Conservation (phyloP, 164 flowering plant genomes). For the Stephania yunnanensis region DNA sequence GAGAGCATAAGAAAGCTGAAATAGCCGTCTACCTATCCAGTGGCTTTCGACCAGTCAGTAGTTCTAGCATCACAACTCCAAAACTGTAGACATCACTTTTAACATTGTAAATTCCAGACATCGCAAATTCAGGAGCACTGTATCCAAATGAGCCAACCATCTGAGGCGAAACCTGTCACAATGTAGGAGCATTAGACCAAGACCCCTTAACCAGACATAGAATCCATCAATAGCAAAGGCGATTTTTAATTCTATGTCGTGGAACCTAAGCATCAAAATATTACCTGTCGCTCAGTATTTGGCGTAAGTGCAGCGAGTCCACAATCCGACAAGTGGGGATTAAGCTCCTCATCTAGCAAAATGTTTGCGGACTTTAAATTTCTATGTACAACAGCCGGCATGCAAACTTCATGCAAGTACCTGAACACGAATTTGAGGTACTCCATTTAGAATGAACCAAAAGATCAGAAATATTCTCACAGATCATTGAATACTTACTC, state of each 20-base stretch:
- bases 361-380: conserved; percentile 96
- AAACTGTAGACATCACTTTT: conserved; percentile 98
- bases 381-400: conserved; percentile 94
- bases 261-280: neutral
- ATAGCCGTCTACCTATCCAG: conserved; percentile 70
- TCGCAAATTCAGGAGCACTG: conserved; percentile 96
- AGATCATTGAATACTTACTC: conserved; percentile 50
- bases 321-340: conserved; percentile 88
- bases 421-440: conserved; percentile 28
- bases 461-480: conserved; percentile 3
- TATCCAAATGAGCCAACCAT: conserved; percentile 94
- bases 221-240: neutral
- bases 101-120: conserved; percentile 90
- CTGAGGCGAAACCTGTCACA: conserved; percentile 70
- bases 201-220: neutral
- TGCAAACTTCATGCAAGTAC: conserved; percentile 97
- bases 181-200: neutral
- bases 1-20: neutral
- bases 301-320: conserved; percentile 89
- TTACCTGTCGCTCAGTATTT: conserved; percentile 89
- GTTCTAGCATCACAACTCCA: conserved; percentile 96
- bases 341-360: conserved; percentile 86
- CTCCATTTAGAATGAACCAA: conserved; percentile 11
- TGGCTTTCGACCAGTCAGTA: conserved; percentile 91
- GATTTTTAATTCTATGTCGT: neutral